A percentile compares a stretch with the other conserved stretches of the same genome.
Conservation (phyloP, 1,139 yeast species). For the Protomyces pachydermus region DNA sequence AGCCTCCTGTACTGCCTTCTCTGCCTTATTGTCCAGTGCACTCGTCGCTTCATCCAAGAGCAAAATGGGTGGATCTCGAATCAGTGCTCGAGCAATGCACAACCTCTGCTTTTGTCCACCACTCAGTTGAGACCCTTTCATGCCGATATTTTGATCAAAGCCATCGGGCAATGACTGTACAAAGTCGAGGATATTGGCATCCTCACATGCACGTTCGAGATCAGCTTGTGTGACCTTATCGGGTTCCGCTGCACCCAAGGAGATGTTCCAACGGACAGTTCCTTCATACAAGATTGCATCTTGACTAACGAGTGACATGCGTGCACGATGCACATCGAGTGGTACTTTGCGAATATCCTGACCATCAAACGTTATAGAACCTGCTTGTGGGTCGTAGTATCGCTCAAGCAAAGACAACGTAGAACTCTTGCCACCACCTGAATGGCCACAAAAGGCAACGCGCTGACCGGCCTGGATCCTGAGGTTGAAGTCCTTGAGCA, state of each 20-base stretch:
- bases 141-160: constrained; percentile 76
- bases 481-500: constrained; percentile 63
- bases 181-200: constrained; percentile 50
- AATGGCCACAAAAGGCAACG: constrained; percentile 90
- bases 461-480: constrained; percentile 74
- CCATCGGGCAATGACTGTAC: constrained; percentile 70
- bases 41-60: constrained; percentile 60
- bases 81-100: constrained; percentile 74
- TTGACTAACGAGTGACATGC: constrained; percentile 84
- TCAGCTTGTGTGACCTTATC: constrained; percentile 51
- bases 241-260: constrained; percentile 59
- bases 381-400: constrained; percentile 71
- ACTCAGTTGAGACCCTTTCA: constrained; percentile 77
- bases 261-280: constrained; percentile 74
- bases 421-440: constrained; percentile 95
- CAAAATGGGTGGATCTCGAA: constrained; percentile 63
- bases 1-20: constrained; percentile 69
- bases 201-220: constrained; percentile 62
- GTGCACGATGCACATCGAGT: constrained; percentile 64
- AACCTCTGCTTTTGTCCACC: constrained; percentile 84
- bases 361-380: constrained; percentile 63
- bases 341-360: constrained; percentile 63
- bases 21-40: constrained; percentile 65
- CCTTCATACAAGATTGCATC: constrained; percentile 89
- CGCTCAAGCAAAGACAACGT: constrained; percentile 63